These are phyloP conservation scores for Nitzschia sp. DNA, from an alignment of 108 stramenopile genomes.

Conservation along the genomic window DNA sequence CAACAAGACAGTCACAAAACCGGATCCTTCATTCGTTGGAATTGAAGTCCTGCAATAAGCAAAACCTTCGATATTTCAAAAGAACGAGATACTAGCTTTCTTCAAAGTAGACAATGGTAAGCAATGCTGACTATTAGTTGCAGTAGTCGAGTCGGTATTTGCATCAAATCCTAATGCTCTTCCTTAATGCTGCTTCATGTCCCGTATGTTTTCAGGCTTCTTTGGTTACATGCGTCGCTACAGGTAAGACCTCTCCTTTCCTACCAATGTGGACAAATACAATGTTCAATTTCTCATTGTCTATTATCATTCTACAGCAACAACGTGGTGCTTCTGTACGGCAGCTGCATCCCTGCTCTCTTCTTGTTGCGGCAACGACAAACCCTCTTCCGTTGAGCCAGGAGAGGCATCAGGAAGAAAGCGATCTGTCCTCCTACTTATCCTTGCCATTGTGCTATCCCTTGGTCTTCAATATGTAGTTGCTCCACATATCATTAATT, in stretches of 20 bases:
- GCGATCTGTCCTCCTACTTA: conserved; percentile 64
- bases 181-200: too few relatives aligned
- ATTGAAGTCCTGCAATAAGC: too few relatives aligned
- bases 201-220: background rate
- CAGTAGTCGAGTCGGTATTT: too few relatives aligned
- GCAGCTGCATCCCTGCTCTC: conserved; percentile 62
- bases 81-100: too few relatives aligned
- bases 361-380: conserved; percentile 85
- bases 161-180: too few relatives aligned
- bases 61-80: too few relatives aligned
- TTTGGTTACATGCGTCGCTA: conserved; percentile 9
- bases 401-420: conserved; percentile 78
- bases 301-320: conserved; percentile 34
- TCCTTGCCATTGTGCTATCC: conserved; percentile 56
- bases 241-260: conserved; percentile 6
- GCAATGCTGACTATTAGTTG: too few relatives aligned
- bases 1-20: too few relatives aligned
- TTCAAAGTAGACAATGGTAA: too few relatives aligned
- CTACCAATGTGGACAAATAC: background rate
- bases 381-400: conserved; percentile 67
- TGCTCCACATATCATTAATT: conserved; percentile 47
- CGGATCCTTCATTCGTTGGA: too few relatives aligned
- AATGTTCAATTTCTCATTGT: conserved; percentile 7
- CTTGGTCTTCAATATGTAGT: conserved; percentile 78
- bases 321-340: conserved; percentile 76